phyloP scores from a whole-genome alignment of 441 rosid species.

The Erodium texanum region DNA sequence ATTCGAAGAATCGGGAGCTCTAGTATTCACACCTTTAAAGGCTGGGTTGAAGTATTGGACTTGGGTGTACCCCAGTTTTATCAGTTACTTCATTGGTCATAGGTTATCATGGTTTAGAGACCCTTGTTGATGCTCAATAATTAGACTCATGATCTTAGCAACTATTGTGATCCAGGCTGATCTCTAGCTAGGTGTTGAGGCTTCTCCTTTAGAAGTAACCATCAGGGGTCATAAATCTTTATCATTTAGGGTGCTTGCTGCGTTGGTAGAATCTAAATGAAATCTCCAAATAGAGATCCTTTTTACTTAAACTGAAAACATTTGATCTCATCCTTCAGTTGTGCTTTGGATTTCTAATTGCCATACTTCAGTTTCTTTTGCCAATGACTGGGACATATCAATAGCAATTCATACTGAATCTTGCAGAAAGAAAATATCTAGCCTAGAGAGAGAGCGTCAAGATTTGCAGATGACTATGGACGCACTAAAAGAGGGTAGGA shows the following conservation, averaged over 20 bases:
- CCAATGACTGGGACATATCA: slow-evolving; percentile 3
- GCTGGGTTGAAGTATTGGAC: too few relatives aligned
- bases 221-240: too few relatives aligned
- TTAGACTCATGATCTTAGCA: too few relatives aligned
- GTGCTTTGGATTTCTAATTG: slow-evolving; percentile 9
- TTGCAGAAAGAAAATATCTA: slow-evolving; percentile 75
- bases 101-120: too few relatives aligned
- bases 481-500: slow-evolving; percentile 88
- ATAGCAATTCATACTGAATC: slow-evolving; percentile 15
- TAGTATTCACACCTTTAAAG: too few relatives aligned
- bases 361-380: slow-evolving; percentile 7
- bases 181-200: too few relatives aligned
- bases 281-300: background rate
- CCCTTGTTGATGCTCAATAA: too few relatives aligned
- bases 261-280: background rate
- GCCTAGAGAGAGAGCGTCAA: slow-evolving; percentile 78
- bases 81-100: too few relatives aligned
- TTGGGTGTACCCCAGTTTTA: too few relatives aligned
- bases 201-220: too few relatives aligned
- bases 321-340: background rate
- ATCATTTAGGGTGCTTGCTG: background rate
- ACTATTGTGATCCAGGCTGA: too few relatives aligned
- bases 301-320: background rate
- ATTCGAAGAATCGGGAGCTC: too few relatives aligned
- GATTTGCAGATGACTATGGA: slow-evolving; percentile 75